A percentile compares a stretch with the other conserved stretches of the same genome.
Evolutionary conservation across 352 stramenopile genomes (phyloP).

Genomic region (Phytophthora nicotianae): DNA sequence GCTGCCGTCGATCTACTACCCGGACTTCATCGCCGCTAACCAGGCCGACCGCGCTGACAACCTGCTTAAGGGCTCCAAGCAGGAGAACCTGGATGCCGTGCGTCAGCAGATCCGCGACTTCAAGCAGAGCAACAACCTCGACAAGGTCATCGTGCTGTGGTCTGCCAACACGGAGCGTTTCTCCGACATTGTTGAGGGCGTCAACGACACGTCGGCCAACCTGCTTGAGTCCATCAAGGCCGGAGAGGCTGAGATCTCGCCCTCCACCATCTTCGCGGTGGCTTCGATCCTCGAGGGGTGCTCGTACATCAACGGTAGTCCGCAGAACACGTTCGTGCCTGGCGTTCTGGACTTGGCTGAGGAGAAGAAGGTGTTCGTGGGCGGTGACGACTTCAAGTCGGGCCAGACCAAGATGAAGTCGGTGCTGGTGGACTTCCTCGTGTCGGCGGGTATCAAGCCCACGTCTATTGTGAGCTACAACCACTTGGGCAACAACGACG

Average conservation of each 20-base stretch:
- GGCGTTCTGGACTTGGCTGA: slow-evolving; percentile 96
- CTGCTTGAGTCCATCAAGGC: slow-evolving; percentile 96
- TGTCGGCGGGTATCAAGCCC: slow-evolving; percentile 98
- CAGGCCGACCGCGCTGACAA: slow-evolving; percentile 98
- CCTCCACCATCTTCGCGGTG: slow-evolving; percentile 98
- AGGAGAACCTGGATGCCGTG: slow-evolving; percentile 96
- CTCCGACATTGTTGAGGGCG: slow-evolving; percentile 95
- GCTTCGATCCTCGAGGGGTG: slow-evolving; percentile 98
- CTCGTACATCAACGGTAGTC: slow-evolving; percentile 99
- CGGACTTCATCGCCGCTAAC: slow-evolving; percentile 99
- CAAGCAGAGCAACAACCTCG: slow-evolving; percentile 93
- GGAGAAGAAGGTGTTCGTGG: slow-evolving; percentile 96
- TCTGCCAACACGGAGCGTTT: slow-evolving; percentile 99
- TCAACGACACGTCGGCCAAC: slow-evolving; percentile 99
- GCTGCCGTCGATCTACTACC: slow-evolving; percentile 98
- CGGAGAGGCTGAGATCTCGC: slow-evolving; percentile 94
- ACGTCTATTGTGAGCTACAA: slow-evolving; percentile 99
- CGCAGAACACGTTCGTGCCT: slow-evolving; percentile 99
- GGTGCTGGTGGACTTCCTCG: slow-evolving; percentile 99
- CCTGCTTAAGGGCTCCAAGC: slow-evolving; percentile 95
- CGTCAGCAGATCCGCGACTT: slow-evolving; percentile 96
- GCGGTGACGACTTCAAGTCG: slow-evolving; percentile 99
- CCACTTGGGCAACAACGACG: slow-evolving; percentile 99
- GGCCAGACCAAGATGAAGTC: slow-evolving; percentile 99
- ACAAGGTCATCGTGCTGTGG: slow-evolving; percentile 99